Conservation (phyloP, 2,329 filamentous ascomycete species). For the Penicillium sp. region DNA sequence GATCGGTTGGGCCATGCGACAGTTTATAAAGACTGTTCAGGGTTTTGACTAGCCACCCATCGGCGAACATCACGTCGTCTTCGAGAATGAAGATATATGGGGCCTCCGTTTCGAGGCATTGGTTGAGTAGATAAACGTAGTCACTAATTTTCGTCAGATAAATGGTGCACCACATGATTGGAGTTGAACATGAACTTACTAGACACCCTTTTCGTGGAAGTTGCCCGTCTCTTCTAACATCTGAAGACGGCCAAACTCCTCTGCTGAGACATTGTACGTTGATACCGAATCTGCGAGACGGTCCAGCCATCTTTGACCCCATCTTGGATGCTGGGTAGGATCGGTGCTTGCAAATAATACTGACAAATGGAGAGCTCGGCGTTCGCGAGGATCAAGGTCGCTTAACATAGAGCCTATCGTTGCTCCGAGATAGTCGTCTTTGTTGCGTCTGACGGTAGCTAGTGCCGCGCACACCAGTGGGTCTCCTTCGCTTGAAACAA, state of each 20-base stretch:
- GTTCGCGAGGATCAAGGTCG: constrained; percentile 22
- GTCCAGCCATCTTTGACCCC: constrained; percentile 26
- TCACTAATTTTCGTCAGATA: constrained; percentile 19
- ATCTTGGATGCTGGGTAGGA: constrained; percentile 25
- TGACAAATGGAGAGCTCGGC: constrained; percentile 21
- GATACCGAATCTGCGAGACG: constrained; percentile 18
- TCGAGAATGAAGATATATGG: constrained; percentile 40
- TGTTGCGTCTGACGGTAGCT: constrained; percentile 25
- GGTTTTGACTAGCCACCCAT: constrained; percentile 39
- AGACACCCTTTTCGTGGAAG: constrained; percentile 36
- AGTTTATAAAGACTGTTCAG: constrained; percentile 22
- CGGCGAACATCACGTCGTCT: constrained; percentile 40
- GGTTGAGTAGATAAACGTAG: constrained; percentile 32
- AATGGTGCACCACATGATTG: neutral
- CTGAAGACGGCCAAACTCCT: constrained; percentile 22
- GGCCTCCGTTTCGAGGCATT: constrained; percentile 30
- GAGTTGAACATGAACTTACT: constrained; percentile 19
- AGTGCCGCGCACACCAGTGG: constrained; percentile 25
- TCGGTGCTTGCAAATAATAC: constrained; percentile 29
- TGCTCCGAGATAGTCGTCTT: constrained; percentile 28
- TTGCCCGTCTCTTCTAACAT: constrained; percentile 26
- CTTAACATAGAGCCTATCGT: constrained; percentile 27
- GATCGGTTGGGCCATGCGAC: neutral
- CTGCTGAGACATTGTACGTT: constrained; percentile 23
- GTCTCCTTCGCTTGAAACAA: neutral